These are phyloP conservation scores for Schwanniomyces occidentalis DNA, from an alignment of 805 yeast genomes.

Conservation along the genomic window DNA sequence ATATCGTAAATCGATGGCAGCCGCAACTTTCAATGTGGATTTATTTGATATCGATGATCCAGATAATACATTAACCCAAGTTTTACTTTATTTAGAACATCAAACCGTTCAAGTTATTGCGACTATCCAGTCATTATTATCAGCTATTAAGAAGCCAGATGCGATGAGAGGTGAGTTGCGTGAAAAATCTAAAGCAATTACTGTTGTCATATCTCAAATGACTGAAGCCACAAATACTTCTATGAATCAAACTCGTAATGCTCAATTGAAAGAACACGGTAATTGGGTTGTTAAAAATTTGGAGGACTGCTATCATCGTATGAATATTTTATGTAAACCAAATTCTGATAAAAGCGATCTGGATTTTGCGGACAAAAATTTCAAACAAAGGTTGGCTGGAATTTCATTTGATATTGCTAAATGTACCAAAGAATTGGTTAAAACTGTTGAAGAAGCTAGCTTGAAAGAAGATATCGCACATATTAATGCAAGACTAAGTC, in stretches of 20 bases:
- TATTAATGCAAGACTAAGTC: constrained; percentile 63
- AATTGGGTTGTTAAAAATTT: constrained; percentile 86
- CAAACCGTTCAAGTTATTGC: constrained; percentile 91
- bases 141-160: constrained; percentile 74
- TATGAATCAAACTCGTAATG: constrained; percentile 86
- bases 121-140: constrained; percentile 79
- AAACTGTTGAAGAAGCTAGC: constrained; percentile 93
- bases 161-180: constrained; percentile 75
- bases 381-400: constrained; percentile 93
- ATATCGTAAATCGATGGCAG: constrained; percentile 48
- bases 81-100: constrained; percentile 83
- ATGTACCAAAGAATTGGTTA: constrained; percentile 92
- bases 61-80: constrained; percentile 82
- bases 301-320: constrained; percentile 81
- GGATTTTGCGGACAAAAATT: constrained; percentile 81
- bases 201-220: constrained; percentile 79
- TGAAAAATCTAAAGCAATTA: constrained; percentile 72
- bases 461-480: constrained; percentile 82
- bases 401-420: constrained; percentile 95
- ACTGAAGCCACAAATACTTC: constrained; percentile 83
- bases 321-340: constrained; percentile 66
- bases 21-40: constrained; percentile 65
- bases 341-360: constrained; percentile 44
- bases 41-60: constrained; percentile 82
- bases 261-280: constrained; percentile 85